Conservation (phyloP, 805 yeast genomes). For the Clavispora asparagi region DNA sequence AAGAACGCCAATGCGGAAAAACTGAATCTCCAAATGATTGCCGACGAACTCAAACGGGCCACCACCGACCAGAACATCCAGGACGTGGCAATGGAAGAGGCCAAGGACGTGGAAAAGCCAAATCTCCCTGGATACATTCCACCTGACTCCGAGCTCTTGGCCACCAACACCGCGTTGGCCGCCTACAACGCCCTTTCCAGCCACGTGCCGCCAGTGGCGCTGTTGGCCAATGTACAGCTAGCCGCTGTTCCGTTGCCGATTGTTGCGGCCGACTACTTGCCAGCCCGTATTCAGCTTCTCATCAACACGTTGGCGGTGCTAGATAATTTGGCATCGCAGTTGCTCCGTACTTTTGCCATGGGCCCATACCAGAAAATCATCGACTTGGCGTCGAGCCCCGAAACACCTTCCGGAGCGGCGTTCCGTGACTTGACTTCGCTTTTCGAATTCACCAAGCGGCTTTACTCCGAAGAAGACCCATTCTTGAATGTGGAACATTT, state of each 20-base stretch:
- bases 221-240: conserved; percentile 43
- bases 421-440: conserved; percentile 66
- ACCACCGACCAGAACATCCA: conserved; percentile 14
- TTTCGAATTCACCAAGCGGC: conserved; percentile 69
- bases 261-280: conserved; percentile 50
- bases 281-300: conserved; percentile 59
- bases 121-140: conserved; percentile 21
- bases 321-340: conserved; percentile 78
- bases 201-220: conserved; percentile 33
- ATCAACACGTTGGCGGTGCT: conserved; percentile 68
- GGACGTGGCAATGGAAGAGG: background rate
- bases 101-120: background rate
- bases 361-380: conserved; percentile 75
- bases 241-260: conserved; percentile 58
- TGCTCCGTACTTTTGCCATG: conserved; percentile 64
- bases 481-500: conserved; percentile 65
- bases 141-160: conserved; percentile 37
- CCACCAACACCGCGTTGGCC: conserved; percentile 35
- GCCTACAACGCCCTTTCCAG: conserved; percentile 39
- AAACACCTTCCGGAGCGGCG: conserved; percentile 59
- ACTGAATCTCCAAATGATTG: conserved; percentile 26
- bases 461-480: conserved; percentile 68
- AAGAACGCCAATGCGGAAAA: conserved; percentile 15
- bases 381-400: conserved; percentile 61
- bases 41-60: conserved; percentile 28